A percentile compares a stretch with the other conserved stretches of the same genome.
Conservation (phyloP, 2,329 filamentous ascomycete genomes). For the Ophiostoma novo-ulmi region DNA sequence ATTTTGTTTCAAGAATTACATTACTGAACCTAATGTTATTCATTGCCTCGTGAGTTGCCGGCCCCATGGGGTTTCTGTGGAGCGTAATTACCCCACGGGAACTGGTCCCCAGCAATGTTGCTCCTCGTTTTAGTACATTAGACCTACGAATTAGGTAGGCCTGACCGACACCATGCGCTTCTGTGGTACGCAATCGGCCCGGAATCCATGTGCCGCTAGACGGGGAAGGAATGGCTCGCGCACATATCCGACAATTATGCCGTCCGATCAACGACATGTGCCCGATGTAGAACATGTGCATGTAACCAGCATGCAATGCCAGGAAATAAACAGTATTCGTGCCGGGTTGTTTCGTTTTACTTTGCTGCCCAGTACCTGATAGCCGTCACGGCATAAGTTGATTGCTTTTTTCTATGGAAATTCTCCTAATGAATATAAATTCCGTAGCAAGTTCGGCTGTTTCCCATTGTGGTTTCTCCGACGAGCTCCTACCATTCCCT, state of each 20-base stretch:
- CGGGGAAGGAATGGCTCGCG: neutral
- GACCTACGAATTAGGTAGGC: neutral
- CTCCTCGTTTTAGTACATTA: neutral
- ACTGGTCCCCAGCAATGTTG: neutral
- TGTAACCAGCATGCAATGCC: neutral
- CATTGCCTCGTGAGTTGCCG: slow-evolving; percentile 9
- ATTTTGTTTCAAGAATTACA: neutral
- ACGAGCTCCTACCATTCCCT: neutral
- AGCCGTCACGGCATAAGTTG: too few relatives aligned
- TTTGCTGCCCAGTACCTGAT: too few relatives aligned
- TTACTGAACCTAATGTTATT: neutral
- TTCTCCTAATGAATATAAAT: neutral
- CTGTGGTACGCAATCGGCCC: slow-evolving; percentile 13
- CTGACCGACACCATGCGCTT: slow-evolving; percentile 4
- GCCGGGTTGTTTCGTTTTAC: neutral
- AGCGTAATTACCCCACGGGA: slow-evolving; percentile 2
- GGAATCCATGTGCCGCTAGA: slow-evolving; percentile 1
- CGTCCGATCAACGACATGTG: slow-evolving; percentile 12
- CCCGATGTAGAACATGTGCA: slow-evolving; percentile 4
- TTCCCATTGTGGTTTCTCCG: neutral
- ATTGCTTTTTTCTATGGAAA: neutral
- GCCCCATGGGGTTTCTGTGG: slow-evolving; percentile 14
- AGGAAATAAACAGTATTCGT: neutral
- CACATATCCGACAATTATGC: slow-evolving; percentile 13
- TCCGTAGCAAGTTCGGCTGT: neutral